Evolutionary conservation across 2,329 filamentous ascomycete genomes (phyloP), one percentile per base, ranked within the genome.

Genomic region (Neoascochyta sp.): DNA sequence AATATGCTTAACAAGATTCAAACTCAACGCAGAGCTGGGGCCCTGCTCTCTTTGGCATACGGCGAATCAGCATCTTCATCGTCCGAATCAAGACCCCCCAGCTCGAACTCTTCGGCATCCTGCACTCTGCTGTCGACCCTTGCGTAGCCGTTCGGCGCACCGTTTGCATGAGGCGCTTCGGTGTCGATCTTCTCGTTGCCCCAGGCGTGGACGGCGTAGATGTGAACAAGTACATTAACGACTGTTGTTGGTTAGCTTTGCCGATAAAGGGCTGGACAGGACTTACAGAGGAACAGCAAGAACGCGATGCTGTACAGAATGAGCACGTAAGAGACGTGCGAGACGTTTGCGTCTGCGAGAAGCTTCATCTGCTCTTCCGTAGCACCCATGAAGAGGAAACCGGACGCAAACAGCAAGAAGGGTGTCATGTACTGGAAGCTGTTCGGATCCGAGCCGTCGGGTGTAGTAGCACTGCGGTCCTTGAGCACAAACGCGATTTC

Each of bases 381-480:
- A 10, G 92, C 90, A 17, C 87, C 85, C 88, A 96, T 94, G 68
- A 98, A 98, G 22, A 98, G 74, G 67, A 96, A 95, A 1, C 92
- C 92, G 3, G 89, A 84, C 5, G 89, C 88, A 54, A 86, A 94
- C 16, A 98, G 76, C 22, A 96, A 74, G 52, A 83, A 86, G 29
- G 78, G 75, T 15, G 81, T 74, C 24, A 86, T 59, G 47, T 82
- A 82, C 60, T 86, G 81, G 61, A 81, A 86, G 56, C 80, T 83
- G 55, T 81, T 86, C 29, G 76, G 75, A 42, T 87, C 75, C 20
- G 74, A 73, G 7, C 81, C 82, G 54, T 86, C 76, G n/a, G 76
- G 73, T 4, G 78, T 75, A 1, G 84, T 48, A 6, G 79, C 74
- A 30, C 72, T 71, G 45, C 74, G 72, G 60, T 98, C 92, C 44